Evolutionary conservation across 2,329 filamentous ascomycete genomes (phyloP).

Genomic region (Fusarium drepaniforme): DNA sequence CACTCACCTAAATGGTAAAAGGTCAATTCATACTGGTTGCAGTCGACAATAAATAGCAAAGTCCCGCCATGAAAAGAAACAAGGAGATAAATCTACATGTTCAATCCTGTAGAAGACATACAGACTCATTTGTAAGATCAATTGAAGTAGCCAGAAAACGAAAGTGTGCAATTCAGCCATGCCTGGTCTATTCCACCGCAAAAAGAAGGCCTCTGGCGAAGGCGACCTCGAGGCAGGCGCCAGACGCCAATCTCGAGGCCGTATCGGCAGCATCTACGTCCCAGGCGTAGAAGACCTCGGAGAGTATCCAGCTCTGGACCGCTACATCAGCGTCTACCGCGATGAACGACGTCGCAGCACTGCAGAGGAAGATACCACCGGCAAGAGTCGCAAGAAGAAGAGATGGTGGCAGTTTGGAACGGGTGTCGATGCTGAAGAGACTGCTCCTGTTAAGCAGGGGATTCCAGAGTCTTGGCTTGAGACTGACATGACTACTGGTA

Average conservation of each 20-base stretch:
- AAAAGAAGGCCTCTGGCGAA: constrained; percentile 13
- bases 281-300: constrained; percentile 10
- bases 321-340: constrained; percentile 33
- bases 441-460: constrained; percentile 4
- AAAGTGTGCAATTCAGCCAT: background rate
- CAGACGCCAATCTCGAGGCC: constrained; percentile 17
- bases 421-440: constrained; percentile 2
- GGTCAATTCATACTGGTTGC: background rate
- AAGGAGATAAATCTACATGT: background rate
- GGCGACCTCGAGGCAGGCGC: constrained; percentile 21
- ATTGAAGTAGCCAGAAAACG: background rate
- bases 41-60: constrained; percentile 21
- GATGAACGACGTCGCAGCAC: constrained; percentile 26
- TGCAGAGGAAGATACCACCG: constrained; percentile 4
- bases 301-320: constrained; percentile 29
- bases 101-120: background rate
- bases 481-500: constrained; percentile 15
- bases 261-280: constrained; percentile 10
- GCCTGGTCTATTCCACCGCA: constrained; percentile 26
- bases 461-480: constrained; percentile 27
- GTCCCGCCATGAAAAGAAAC: background rate
- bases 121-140: background rate
- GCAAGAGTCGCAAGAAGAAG: constrained; percentile 27
- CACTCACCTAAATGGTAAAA: background rate
- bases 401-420: constrained; percentile 31